These are phyloP conservation scores for Pyricularia grisea DNA, from an alignment of 2,329 filamentous ascomycete genomes.

Conservation along the genomic window DNA sequence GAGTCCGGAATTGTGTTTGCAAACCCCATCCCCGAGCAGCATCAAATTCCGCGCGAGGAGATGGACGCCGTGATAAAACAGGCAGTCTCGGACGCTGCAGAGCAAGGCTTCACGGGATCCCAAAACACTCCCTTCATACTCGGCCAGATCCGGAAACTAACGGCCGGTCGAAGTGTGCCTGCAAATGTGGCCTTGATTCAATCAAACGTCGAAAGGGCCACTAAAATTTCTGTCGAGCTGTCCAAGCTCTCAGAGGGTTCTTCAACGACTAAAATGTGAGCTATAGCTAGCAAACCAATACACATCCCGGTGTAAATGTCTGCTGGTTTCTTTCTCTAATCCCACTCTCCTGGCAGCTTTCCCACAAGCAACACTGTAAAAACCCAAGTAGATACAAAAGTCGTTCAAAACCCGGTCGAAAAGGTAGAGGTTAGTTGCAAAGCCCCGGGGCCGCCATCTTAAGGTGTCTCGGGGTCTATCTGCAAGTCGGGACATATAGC, in stretches of 20 bases:
- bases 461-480: neutral
- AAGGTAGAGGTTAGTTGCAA: neutral
- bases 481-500: neutral
- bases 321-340: neutral
- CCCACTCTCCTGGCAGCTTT: neutral
- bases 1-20: conserved; percentile 78
- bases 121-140: conserved; percentile 82
- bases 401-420: neutral
- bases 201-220: conserved; percentile 44
- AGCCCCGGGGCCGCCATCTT: neutral
- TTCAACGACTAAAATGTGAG: neutral
- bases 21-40: conserved; percentile 70
- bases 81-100: conserved; percentile 53
- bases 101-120: conserved; percentile 59
- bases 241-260: conserved; percentile 25
- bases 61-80: conserved; percentile 62
- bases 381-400: neutral
- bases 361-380: neutral
- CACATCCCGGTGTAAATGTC: neutral
- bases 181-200: conserved; percentile 61
- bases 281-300: neutral
- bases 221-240: conserved; percentile 44
- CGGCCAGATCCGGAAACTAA: conserved; percentile 69
- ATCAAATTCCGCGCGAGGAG: conserved; percentile 58
- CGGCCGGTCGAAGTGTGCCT: conserved; percentile 56